phyloP scores from a whole-genome alignment of 352 stramenopile species.

The Halophytophthora batemanensis region DNA sequence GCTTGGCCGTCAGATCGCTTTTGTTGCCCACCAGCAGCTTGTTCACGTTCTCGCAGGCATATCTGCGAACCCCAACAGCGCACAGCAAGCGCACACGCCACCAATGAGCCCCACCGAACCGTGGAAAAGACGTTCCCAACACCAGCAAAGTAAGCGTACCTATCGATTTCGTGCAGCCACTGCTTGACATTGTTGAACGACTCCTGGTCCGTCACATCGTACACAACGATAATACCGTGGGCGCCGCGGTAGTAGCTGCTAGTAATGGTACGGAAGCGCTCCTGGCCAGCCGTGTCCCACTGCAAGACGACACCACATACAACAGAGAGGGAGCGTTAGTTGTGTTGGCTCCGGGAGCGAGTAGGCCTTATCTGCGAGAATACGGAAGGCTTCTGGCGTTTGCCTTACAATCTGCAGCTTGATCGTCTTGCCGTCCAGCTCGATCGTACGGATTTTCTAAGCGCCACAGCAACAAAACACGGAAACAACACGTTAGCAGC shows the following conservation, averaged over 20 bases:
- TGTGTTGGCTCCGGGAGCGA: background rate
- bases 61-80: constrained; percentile 47
- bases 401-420: constrained; percentile 98
- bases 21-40: constrained; percentile 99
- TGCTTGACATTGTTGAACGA: constrained; percentile 98
- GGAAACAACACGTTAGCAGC: constrained; percentile 17
- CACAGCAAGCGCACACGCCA: constrained; percentile 5
- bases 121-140: background rate
- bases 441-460: constrained; percentile 99
- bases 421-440: constrained; percentile 99
- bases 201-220: constrained; percentile 98
- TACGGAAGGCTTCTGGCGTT: too few relatives aligned
- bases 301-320: constrained; percentile 22
- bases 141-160: constrained; percentile 22
- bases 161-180: constrained; percentile 94
- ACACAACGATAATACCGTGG: constrained; percentile 99
- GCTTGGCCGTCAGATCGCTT: constrained; percentile 93
- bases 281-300: constrained; percentile 99
- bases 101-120: constrained; percentile 2
- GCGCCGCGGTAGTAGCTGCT: constrained; percentile 98
- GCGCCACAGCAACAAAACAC: constrained; percentile 11
- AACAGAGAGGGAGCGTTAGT: background rate
- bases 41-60: constrained; percentile 95
- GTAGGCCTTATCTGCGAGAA: background rate
- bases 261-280: constrained; percentile 99